Evolutionary conservation across 1,284 basidiomycete species (phyloP), one percentile per base, ranked within the genome.

Genomic region (Heterobasidion parviporum): DNA sequence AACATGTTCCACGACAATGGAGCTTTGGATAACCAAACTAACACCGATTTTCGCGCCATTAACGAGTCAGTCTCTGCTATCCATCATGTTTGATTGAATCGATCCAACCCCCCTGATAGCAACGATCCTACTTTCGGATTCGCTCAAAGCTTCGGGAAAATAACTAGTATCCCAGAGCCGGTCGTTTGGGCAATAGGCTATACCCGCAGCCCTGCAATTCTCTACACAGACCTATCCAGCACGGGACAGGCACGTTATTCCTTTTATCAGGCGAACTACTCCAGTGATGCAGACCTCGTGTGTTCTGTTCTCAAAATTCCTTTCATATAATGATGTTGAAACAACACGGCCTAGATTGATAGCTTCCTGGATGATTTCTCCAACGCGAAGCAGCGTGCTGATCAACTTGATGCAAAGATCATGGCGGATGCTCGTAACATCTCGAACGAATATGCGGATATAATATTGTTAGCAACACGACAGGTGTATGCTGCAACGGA

Each of bases 401-500:
- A 57, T 6, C 50, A 60, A 4, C 56, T 72, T 7, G 69, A 71
- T 52, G 20, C 60, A 8, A 56, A 62, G 18, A 61, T 70, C 15
- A 54, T 59, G 2, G 53, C 53, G 16, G 62, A 57, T 32, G 66
- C 68, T 0, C 33, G 60, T 1, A 41, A 57, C 18, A 57, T 68
- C 36, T 64, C 65, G 1, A 71, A 70, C 3, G 61, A 72, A n/a
- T 78, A 77, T 54, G 71, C 65, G 0, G 68, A 74, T 50, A 62
- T 79, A 6, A 66, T 78, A 8, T 66, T 73, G 1, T 64, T 79
- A 1, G 67, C 70, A 0, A 66, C 72, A 1, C 67, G 76, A 3
- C 76, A 79, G 63, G 68, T 72, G 8, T 68, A 77, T 51, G 73
- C 67, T 6, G 65, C 67, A 1, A 61, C 72, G 2, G 75, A 78